A percentile compares a stretch with the other conserved stretches of the same genome.
Evolutionary conservation across 2,329 filamentous ascomycete species (phyloP).

Genomic region (Alternaria consortialis): DNA sequence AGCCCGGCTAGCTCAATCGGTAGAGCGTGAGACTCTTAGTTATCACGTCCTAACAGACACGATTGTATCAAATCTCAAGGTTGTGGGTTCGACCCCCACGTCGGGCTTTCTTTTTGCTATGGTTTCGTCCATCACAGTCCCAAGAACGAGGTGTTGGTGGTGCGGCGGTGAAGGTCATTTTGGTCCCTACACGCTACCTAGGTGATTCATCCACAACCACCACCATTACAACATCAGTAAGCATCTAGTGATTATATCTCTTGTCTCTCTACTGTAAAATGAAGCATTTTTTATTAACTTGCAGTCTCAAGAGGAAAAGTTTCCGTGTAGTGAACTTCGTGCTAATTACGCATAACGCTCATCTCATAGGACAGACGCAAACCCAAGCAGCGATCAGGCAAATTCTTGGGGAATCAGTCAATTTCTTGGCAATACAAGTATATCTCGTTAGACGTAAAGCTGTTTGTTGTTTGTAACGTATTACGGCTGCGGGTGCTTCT

Average conservation of each 20-base stretch:
- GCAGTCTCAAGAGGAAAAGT: not conserved
- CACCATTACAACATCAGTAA: not conserved
- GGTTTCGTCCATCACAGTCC: not conserved
- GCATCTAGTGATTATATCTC: not conserved
- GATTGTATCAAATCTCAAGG: constrained; percentile 23
- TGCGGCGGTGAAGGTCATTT: not conserved
- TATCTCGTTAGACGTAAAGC: no score
- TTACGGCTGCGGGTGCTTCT: no score
- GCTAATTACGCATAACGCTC: not conserved
- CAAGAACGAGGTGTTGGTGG: not conserved
- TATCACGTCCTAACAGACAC: constrained; percentile 18
- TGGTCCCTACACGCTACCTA: not conserved
- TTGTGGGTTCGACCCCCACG: constrained; percentile 26
- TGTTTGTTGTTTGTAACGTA: no score
- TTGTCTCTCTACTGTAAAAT: not conserved
- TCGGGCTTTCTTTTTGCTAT: constrained; percentile 17
- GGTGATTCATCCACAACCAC: not conserved
- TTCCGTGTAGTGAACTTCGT: not conserved
- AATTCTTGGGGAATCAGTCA: no score
- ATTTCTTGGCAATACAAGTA: no score
- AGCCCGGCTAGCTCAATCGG: constrained; percentile 47
- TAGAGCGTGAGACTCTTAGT: constrained; percentile 55
- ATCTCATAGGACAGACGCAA: not conserved
- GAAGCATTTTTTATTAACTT: not conserved
- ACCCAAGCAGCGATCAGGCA: not conserved